Conservation (phyloP, 441 rosid genomes). For the Eruca vesicaria region DNA sequence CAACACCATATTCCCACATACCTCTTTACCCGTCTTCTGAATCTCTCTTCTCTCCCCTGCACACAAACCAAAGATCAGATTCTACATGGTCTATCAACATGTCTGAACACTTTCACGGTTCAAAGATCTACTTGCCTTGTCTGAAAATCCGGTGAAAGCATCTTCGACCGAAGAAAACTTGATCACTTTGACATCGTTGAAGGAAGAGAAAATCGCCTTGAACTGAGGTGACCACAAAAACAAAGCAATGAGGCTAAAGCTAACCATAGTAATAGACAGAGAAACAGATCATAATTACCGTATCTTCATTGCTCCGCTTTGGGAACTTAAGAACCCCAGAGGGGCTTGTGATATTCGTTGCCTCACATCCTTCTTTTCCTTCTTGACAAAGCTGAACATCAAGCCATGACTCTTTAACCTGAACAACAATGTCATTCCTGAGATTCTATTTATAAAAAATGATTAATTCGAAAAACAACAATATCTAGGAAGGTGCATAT, state of each 20-base stretch:
- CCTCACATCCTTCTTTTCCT: slow-evolving; percentile 60
- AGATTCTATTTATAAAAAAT: neutral
- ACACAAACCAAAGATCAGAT: slow-evolving; percentile 9
- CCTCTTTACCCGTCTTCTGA: slow-evolving; percentile 70
- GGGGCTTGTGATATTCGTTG: slow-evolving; percentile 46
- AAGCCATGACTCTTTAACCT: slow-evolving; percentile 95
- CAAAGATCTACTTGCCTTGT: slow-evolving; percentile 57
- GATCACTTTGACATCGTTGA: slow-evolving; percentile 77
- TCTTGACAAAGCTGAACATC: slow-evolving; percentile 89
- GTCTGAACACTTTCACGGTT: neutral
- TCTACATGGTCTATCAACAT: neutral
- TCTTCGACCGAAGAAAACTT: slow-evolving; percentile 89
- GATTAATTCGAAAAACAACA: neutral
- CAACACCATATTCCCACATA: slow-evolving; percentile 99
- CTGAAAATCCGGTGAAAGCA: slow-evolving; percentile 71
- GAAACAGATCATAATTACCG: slow-evolving; percentile 44
- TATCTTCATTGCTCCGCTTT: slow-evolving; percentile 76
- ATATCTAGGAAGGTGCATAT: neutral
- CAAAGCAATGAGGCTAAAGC: slow-evolving; percentile 14
- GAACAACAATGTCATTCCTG: slow-evolving; percentile 22
- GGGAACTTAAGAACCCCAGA: slow-evolving; percentile 72
- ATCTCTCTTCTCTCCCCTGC: slow-evolving; percentile 69
- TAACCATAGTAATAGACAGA: neutral
- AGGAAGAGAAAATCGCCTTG: slow-evolving; percentile 64
- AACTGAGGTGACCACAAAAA: slow-evolving; percentile 45